Evolutionary conservation across 179 eudicot genomes (phyloP).

Genomic region (Gypsophila paniculata): DNA sequence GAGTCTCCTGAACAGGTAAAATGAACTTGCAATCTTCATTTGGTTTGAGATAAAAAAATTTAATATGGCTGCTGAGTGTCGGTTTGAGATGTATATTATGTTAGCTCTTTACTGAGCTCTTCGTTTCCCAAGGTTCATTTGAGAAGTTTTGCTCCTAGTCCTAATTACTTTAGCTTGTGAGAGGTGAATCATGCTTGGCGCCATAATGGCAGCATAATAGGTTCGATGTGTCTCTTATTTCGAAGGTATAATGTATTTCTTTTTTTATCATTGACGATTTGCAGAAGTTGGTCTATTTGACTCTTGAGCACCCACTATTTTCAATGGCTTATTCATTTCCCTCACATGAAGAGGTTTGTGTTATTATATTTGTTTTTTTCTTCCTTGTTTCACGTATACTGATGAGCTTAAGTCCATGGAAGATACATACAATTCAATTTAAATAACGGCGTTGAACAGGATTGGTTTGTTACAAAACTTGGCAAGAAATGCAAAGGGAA

Average conservation of each 20-base stretch:
- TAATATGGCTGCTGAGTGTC: not conserved
- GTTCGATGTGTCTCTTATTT: not conserved
- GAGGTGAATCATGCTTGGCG: conserved; percentile 1
- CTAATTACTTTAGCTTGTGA: not conserved
- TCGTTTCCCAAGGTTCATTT: not conserved
- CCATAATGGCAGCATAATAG: not conserved
- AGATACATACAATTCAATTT: not conserved
- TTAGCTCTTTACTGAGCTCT: not conserved
- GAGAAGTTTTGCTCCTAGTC: not conserved
- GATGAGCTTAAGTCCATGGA: conserved; percentile 10
- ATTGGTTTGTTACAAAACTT: conserved; percentile 61
- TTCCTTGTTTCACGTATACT: not conserved
- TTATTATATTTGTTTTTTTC: conserved; percentile 12
- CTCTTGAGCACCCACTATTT: conserved; percentile 63
- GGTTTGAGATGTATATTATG: not conserved
- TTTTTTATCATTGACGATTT: conserved; percentile 35
- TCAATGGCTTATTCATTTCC: conserved; percentile 65
- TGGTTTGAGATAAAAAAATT: not conserved
- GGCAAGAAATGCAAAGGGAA: conserved; percentile 41
- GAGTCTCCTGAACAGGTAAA: conserved; percentile 72
- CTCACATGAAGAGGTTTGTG: conserved; percentile 68
- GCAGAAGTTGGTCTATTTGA: conserved; percentile 74
- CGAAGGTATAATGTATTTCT: conserved; percentile 12
- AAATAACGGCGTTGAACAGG: conserved; percentile 37
- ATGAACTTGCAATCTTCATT: conserved; percentile 1